Conservation (phyloP, 306 rosid species). For the Leucaena leucocephala region DNA sequence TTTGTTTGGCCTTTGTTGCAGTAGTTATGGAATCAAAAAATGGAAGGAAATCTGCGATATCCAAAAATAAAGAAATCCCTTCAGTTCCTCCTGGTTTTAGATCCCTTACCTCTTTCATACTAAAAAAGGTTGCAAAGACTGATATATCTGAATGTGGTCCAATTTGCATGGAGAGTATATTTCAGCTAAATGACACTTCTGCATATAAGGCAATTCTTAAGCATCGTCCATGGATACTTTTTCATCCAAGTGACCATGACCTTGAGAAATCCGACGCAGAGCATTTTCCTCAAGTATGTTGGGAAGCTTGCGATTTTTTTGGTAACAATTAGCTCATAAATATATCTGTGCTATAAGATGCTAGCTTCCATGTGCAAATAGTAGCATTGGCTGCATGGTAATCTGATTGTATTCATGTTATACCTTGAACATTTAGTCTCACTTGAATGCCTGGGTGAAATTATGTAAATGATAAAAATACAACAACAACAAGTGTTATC, state of each 20-base stretch:
- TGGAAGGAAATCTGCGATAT: conserved; percentile 23
- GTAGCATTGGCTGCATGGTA: neutral
- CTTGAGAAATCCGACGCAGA: conserved; percentile 44
- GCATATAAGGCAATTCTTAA: conserved; percentile 34
- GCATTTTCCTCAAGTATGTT: conserved; percentile 53
- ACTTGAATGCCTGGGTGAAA: conserved; percentile 32
- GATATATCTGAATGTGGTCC: conserved; percentile 39
- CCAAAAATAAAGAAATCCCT: conserved; percentile 38
- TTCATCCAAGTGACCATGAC: conserved; percentile 40
- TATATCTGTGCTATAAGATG: neutral
- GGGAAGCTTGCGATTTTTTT: conserved; percentile 27
- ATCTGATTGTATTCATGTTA: conserved; percentile 20
- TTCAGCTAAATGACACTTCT: conserved; percentile 37
- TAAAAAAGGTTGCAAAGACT: conserved; percentile 52
- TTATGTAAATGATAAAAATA: neutral
- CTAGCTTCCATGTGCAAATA: neutral
- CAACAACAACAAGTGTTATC: neutral
- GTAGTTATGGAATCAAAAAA: conserved; percentile 44
- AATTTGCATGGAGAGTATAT: conserved; percentile 25
- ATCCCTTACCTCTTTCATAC: conserved; percentile 61
- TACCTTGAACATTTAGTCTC: conserved; percentile 1
- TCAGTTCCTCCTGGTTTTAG: conserved; percentile 74
- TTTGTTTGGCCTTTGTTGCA: conserved; percentile 34
- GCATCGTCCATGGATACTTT: conserved; percentile 67
- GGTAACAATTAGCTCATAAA: conserved; percentile 19